Base-by-base conservation (phyloP, 2,329 filamentous ascomycete genomes). In the Exophiala aquamarina region DNA sequence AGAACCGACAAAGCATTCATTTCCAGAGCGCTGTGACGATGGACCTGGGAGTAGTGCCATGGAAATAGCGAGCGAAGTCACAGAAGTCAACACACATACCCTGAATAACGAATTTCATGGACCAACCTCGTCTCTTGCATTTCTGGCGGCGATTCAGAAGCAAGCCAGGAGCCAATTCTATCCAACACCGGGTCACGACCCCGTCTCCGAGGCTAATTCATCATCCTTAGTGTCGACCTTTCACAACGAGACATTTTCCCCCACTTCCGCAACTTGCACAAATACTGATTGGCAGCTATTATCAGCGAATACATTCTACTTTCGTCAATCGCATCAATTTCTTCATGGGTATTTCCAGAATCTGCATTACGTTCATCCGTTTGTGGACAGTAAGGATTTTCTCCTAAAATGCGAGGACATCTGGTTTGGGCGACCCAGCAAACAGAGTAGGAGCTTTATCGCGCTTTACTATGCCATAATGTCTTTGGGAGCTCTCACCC, bases 311-410 rank as follows among this genome's bases (percentile, higher is more conserved):
- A 66, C 65, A 15, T 68, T 64, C 46, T 69, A 73, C 37, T 70
- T 70, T 38, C 66, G 68, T 1, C 68, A 75, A 41, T 71, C 70
- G 8, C 69, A 70, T 46, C 57, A 65, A 1, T 75, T 76, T 29
- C 62, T 75, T 42, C 67, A 73, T 49, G 70, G 66, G 11, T 76
- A 74, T 59, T 76, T 76, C 41, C 67, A 72, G 8, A 73, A 70
- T 32, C 66, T 75, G 3, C 73, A 76, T 50, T 73, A 71, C 47
- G 67, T 76, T 13, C 71, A 75, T 32, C 73, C 73, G 0, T 66
- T 75, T 4, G 64, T 76, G 14, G 70, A 75, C 46, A 73, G 73
- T 55, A 62, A 66, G 9, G 59, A 63, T 20, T 76, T 76, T 28
- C 55, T 72, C 5, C 47, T 64, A 18, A 64, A 67, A 9, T 72